Base-by-base conservation (phyloP, 768 basidiomycete species). In the Epithele typhae region DNA sequence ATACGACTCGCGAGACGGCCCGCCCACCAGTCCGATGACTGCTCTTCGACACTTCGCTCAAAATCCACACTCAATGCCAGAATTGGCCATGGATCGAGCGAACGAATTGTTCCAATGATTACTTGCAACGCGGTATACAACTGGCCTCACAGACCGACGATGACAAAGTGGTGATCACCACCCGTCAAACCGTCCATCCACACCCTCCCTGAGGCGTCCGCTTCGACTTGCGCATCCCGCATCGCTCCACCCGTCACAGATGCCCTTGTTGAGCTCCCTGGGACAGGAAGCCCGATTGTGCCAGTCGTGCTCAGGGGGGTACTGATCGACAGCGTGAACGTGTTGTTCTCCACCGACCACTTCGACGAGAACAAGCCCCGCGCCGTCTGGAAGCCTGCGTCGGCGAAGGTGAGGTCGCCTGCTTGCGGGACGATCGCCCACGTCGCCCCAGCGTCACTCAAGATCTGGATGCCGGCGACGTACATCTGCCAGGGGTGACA, bases 331-430 rank as follows among this genome's bases (percentile, higher is more conserved):
- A 52, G 37, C 14, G 19, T 15, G 46, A 52, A 48, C 12, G 25
- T 27, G 34, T 18, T 25, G 7, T 18, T 19, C 2, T 21, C 27
- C 15, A 9, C 27, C 0, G 38, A 23, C 51, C 51, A 52, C 43
- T 48, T 52, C 8, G 51, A 47, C 37, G 51, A 48, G 51, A 52
- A 48, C 14, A 18, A 22, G 37, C 51, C 51, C 17, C 39, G 34
- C 25, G 42, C 14, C 12, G 51, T 52, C 10, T 46, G 40, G 38
- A 52, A 52, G 43, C 51, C 51, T 6, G 46, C 35, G 46, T 52
- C 51, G 17, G 45, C 51, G 25, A 40, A n/a, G 18, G 46, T 21
- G 34, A 52, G 43, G 30, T 52, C 46, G 8, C 46, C 51, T 1
- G 25, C 30, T 18, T 52, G 51, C 9, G 51, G 51, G 5, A 23